Base-by-base conservation (phyloP, 495 filamentous ascomycete species). In the Aspergillus heteromorphus region DNA sequence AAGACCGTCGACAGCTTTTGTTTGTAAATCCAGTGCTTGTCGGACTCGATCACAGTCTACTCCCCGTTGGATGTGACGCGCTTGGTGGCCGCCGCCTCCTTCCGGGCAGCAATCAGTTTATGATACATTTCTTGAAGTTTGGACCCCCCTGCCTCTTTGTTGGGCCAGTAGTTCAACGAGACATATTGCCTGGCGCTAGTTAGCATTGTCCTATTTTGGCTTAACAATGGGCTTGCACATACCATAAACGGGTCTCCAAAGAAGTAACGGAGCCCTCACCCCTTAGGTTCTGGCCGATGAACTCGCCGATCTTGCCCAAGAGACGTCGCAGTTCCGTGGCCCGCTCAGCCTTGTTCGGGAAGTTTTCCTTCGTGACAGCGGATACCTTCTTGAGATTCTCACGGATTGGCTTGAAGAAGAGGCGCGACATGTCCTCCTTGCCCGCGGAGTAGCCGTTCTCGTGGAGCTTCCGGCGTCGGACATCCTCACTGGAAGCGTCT, bases 321-420 rank as follows among this genome's bases (percentile, higher is more conserved):
- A 78, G 73, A 29, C 59, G 66, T 25, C 77, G 65, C 20, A 77
- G 65, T 51, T 76, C 70, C 16, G 52, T 59, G 25, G 86, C 81
- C 13, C 85, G 75, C 50, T 79, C 76, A 29, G 77, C 71, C 58
- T 83, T 81, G 40, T 77, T 78, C 31, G 81, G 83, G 43, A 84
- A 78, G 40, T 80, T 78, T 55, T 83, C 81, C 54, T 82, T 85
- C 0, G 81, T 87, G n/a, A 85, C 83, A 45, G 70, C 71, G 16
- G 75, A 69, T 3, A 89, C 76, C 30, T 73, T 72, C 48, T 77
- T 76, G 6, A 91, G 68, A 53, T 80, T 83, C 10, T 78, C 72
- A 47, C 73, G 75, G 42, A 86, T 79, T 11, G 83, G 86, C 51
- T 76, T 79, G 64, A 88, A 77, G 47, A 85, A 71, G 57, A 71